phyloP scores from a whole-genome alignment of 192 early-diverging fungal species.

The Coemansia furcata region DNA sequence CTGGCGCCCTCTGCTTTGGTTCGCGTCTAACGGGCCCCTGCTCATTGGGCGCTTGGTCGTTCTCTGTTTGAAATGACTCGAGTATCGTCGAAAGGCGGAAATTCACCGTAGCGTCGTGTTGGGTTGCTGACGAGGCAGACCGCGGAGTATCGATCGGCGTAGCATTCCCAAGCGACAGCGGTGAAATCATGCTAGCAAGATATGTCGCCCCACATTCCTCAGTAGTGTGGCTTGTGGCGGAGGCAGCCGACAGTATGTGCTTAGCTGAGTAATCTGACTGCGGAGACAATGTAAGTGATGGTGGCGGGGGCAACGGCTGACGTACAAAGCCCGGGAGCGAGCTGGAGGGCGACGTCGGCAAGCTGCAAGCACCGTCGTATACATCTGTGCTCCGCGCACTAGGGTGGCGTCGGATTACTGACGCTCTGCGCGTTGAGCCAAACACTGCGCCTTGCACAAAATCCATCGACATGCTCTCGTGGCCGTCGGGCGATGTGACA shows the following conservation, averaged over 20 bases:
- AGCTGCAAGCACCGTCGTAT: slow-evolving; percentile 1
- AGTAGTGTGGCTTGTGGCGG: background rate
- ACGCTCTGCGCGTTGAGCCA: slow-evolving; percentile 47
- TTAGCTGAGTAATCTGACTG: background rate
- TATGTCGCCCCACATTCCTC: background rate
- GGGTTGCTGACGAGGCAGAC: background rate
- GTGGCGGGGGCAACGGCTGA: slow-evolving; percentile 36
- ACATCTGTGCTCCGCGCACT: slow-evolving; percentile 15
- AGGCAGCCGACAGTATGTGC: background rate
- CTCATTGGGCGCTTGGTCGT: background rate
- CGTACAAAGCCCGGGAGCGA: slow-evolving; percentile 38
- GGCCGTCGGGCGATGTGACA: slow-evolving; percentile 37
- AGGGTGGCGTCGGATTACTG: slow-evolving; percentile 34
- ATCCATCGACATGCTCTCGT: slow-evolving; percentile 48
- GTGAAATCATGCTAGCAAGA: slow-evolving; percentile 25
- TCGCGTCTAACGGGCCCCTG: background rate
- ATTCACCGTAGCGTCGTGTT: background rate
- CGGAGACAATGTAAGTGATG: slow-evolving; percentile 11
- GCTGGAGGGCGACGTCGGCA: slow-evolving; percentile 2
- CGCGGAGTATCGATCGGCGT: slow-evolving; percentile 9
- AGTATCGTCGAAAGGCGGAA: slow-evolving; percentile 42
- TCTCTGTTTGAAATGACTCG: slow-evolving; percentile 21
- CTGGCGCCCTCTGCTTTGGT: slow-evolving; percentile 5
- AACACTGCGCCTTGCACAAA: slow-evolving; percentile 53
- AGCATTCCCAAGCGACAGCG: slow-evolving; percentile 20